Base-by-base conservation (phyloP, 179 eudicot species). In the Beta macrorhiza region DNA sequence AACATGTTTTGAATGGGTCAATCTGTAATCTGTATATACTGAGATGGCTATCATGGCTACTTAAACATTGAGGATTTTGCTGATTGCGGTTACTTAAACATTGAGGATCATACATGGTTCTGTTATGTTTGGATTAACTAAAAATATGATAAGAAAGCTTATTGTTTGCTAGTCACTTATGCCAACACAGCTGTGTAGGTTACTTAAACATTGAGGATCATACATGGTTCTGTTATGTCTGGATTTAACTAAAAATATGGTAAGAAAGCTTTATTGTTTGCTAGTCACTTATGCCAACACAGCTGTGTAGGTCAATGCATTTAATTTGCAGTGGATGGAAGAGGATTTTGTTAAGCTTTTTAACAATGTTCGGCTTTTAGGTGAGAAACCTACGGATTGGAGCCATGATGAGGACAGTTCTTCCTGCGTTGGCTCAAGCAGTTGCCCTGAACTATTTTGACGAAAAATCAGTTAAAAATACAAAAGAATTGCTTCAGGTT, bases 391-490 rank as follows among this genome's bases (percentile, higher is more conserved):
- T 97, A 70, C 90, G 99, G 68, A 97, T 97, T 87, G 99, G 99
- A 78, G 99, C 99, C 68, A 97, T 94, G 98, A 90, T 94, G 97
- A 91, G 89, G 87, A 94, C 98, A 77, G 86, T 97, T 82, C 86
- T 97, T 71, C 99, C 99, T 42, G 97, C 98, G 77, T 86, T 97
- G 91, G 98, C 98, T 82, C 99, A 97, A 78, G 99, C 99, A 67
- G 92, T 97, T 78, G 97, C 85, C 74, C 79, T 94, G 92, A 90
- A 90, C 84, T 82, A 68, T 49, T 53, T 11, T 79, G 74, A 29
- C 55, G 87, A 80, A 80, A 84, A 82, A 79, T 80, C 74, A 51
- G 78, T 74, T 77, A 90, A 88, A 79, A 86, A 75, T 75, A 65
- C 81, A 45, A 97, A 94, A 85, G 97, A 91, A 83, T 61, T 80